Percentiles rank a stretch among this genome's conserved stretches.
phyloP scores from a whole-genome alignment of 495 filamentous ascomycete genomes.

The Aspergillus sparsus region DNA sequence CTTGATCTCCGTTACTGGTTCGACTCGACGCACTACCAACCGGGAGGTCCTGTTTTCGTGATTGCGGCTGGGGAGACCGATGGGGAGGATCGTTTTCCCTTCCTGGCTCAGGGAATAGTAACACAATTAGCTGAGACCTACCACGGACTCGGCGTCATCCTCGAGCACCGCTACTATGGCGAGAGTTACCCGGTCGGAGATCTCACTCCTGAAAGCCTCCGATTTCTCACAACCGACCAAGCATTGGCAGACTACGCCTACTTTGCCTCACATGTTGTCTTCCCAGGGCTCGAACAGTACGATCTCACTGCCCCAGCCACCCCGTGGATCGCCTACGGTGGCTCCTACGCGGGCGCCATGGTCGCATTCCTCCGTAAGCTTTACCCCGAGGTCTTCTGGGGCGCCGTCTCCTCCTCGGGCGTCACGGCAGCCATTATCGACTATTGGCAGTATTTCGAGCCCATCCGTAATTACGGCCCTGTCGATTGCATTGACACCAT shows the following conservation, averaged over 20 bases:
- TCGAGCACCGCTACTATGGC: conserved; percentile 78
- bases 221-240: conserved; percentile 76
- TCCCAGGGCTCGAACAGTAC: conserved; percentile 61
- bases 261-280: conserved; percentile 67
- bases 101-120: conserved; percentile 69
- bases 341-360: conserved; percentile 73
- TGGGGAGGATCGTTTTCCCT: conserved; percentile 57
- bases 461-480: conserved; percentile 58
- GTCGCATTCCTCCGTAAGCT: conserved; percentile 67
- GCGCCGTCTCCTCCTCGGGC: conserved; percentile 68
- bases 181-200: conserved; percentile 58
- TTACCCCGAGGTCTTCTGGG: conserved; percentile 70
- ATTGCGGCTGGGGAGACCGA: conserved; percentile 65
- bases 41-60: conserved; percentile 72
- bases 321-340: conserved; percentile 71
- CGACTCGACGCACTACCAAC: conserved; percentile 63
- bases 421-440: conserved; percentile 71
- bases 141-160: conserved; percentile 67
- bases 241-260: conserved; percentile 70
- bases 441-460: conserved; percentile 71
- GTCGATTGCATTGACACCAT: conserved; percentile 55
- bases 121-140: conserved; percentile 62
- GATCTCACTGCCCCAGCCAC: conserved; percentile 58
- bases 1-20: conserved; percentile 75
- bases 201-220: conserved; percentile 63